Base-by-base conservation (phyloP, 139 green algal genomes). In the Micromonas pusilla region DNA sequence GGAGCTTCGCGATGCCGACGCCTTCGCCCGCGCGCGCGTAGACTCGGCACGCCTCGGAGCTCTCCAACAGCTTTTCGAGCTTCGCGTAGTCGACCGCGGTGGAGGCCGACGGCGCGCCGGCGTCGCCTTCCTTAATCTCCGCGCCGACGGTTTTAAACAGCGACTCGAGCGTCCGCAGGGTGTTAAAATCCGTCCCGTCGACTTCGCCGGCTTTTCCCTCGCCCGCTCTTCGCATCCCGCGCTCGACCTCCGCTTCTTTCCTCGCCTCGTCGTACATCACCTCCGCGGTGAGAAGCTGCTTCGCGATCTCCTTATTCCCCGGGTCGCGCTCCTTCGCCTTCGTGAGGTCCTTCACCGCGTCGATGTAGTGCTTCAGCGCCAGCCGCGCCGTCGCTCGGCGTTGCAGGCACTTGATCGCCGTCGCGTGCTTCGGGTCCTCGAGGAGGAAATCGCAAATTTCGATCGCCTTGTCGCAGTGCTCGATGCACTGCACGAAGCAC, bases 381-480 rank as follows among this genome's bases (percentile, higher is more conserved):
- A 64, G 16, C 20, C 71, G 6, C 36, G 73, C 73, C 19, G 54
- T 21, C 6, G 73, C 73, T 31, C 73, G 31, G 26, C 73, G 62
- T n/a, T 73, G 73, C n/a, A 62, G 32, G 30, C 33, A 38, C 53
- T 79, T 79, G 60, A 76, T n/a, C 16, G 60, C 54, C 21, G 33
- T 71, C 53, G 52, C 25, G 52, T 57, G 36, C 5, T 62, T n/a
- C 21, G 52, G 52, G 34, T 34, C 30, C 52, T 78, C 72, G 45
- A 67, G 38, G 20, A 67, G 39, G 21, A 79, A 79, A n/a, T 79
- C 73, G 3, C 23, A 13, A 20, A 79, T 45, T 19, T 45, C 33
- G 23, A 77, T 37, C 16, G 30, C 89, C 88, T 92, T 92, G 81
- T 93, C 85, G 77, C 85, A 91, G 73, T 95, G 90, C 78, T 92